Evolutionary conservation across 768 basidiomycete species (phyloP), one percentile per base, ranked within the genome.

Genomic region (Termitomyces bulborhizus): DNA sequence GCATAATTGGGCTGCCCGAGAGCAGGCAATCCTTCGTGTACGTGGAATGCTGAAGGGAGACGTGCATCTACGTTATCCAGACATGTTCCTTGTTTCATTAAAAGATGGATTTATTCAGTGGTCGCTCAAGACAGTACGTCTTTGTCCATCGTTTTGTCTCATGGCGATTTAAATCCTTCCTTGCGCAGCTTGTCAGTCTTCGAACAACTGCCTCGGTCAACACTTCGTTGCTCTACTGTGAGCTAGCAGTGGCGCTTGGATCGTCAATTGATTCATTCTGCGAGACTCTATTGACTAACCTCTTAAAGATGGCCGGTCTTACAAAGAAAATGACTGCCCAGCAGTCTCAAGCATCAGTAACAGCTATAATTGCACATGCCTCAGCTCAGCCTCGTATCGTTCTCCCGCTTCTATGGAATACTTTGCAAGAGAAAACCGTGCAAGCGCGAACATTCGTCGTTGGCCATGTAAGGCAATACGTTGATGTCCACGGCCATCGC

Each of bases 301-400:
- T 95, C 12, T 75, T 95, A 41, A 85, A 84, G 58, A 88, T 98
- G 90, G 84, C 90, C 29, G 85, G 84, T 7, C 85, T 90, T 53
- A 98, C 95, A 32, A 99, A 99, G 72, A 96, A 95, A 68, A 85
- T 98, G 46, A 81, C 84, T 24, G 92, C 89, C 4, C 86, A 92
- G 54, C 87, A 87, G 56, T 90, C 95, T 0, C 97, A 98, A 67
- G 74, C 78, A 2, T 76, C 83, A 1, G 79, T 91, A 8, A 76
- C 78, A 1, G 70, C 76, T n/a, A 74, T 98, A 56, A 81, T 98
- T 18, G 75, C 75, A 1, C 70, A 88, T 61, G 81, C 85, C 2
- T 85, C 90, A 3, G 75, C 83, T 46, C 87, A 85, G 58, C 85
- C 93, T 9, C 83, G 86, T 29, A 67, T 80, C 3, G 66, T 90